Evolutionary conservation across 1,139 yeast genomes (phyloP).

Genomic region (Pneumocystis sp.): DNA sequence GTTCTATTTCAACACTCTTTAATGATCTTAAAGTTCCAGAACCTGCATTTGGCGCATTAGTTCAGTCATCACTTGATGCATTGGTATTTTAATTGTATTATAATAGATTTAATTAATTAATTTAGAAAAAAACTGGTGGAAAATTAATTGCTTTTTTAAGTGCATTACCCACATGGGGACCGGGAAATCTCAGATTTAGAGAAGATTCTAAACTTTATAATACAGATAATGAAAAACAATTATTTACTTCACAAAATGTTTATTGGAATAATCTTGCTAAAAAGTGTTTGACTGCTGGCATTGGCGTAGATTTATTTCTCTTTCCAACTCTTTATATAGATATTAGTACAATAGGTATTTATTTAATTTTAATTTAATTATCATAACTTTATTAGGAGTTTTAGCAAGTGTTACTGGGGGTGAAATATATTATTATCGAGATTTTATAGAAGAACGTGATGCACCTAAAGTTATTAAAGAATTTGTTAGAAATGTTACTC

Average conservation of each 20-base stretch:
- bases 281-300: slow-evolving; percentile 41
- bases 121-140: slow-evolving; percentile 40
- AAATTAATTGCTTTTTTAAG: slow-evolving; percentile 59
- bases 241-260: slow-evolving; percentile 45
- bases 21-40: slow-evolving; percentile 38
- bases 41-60: slow-evolving; percentile 68
- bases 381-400: neutral
- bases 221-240: slow-evolving; percentile 41
- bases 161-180: slow-evolving; percentile 67
- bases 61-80: slow-evolving; percentile 54
- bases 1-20: slow-evolving; percentile 39
- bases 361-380: neutral
- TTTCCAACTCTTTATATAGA: slow-evolving; percentile 56
- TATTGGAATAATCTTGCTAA: slow-evolving; percentile 49
- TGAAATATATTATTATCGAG: slow-evolving; percentile 44
- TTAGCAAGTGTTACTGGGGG: slow-evolving; percentile 68
- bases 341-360: slow-evolving; percentile 52
- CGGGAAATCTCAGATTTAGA: slow-evolving; percentile 56
- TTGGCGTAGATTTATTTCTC: slow-evolving; percentile 66
- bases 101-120: neutral
- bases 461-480: slow-evolving; percentile 52
- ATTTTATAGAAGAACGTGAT: slow-evolving; percentile 57
- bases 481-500: slow-evolving; percentile 27
- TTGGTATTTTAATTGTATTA: slow-evolving; percentile 20
- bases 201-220: slow-evolving; percentile 23